A percentile compares a stretch with the other conserved stretches of the same genome.
Conservation (phyloP, 1,139 yeast genomes). For the Yamadazyma triangularis region DNA sequence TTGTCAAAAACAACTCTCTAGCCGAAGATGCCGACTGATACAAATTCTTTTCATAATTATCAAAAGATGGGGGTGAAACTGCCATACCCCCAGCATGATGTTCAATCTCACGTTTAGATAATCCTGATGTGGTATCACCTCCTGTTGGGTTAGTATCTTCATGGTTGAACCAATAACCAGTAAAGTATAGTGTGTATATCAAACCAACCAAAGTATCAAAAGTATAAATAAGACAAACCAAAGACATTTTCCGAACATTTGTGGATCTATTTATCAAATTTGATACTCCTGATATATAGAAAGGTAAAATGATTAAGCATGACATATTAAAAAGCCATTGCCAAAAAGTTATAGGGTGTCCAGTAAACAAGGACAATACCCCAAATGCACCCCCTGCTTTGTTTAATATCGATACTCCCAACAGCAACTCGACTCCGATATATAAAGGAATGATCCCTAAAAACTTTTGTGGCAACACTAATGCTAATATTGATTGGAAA, state of each 20-base stretch:
- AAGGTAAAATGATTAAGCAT: constrained; percentile 61
- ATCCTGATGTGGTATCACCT: constrained; percentile 10
- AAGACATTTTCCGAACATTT: constrained; percentile 45
- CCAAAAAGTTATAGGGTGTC: constrained; percentile 77
- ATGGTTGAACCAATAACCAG: constrained; percentile 66
- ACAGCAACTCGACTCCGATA: constrained; percentile 79
- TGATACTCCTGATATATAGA: constrained; percentile 59
- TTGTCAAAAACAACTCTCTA: constrained; percentile 68
- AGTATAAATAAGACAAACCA: constrained; percentile 59
- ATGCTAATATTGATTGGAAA: constrained; percentile 12
- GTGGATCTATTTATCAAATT: constrained; percentile 28
- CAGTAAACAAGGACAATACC: constrained; percentile 77
- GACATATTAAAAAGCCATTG: constrained; percentile 80
- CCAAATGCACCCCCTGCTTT: constrained; percentile 91
- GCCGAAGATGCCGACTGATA: constrained; percentile 64
- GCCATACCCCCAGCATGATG: constrained; percentile 3
- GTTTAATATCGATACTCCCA: constrained; percentile 78
- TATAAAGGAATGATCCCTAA: constrained; percentile 68
- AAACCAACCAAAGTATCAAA: constrained; percentile 65
- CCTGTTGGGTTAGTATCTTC: constrained; percentile 25
- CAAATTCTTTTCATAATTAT: constrained; percentile 7
- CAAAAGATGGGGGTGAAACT: background rate
- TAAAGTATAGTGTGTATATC: constrained; percentile 70
- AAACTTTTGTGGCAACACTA: constrained; percentile 37
- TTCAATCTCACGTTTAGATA: constrained; percentile 6